phyloP scores from a whole-genome alignment of 805 yeast species.

The Komagataella kurtzmanii region DNA sequence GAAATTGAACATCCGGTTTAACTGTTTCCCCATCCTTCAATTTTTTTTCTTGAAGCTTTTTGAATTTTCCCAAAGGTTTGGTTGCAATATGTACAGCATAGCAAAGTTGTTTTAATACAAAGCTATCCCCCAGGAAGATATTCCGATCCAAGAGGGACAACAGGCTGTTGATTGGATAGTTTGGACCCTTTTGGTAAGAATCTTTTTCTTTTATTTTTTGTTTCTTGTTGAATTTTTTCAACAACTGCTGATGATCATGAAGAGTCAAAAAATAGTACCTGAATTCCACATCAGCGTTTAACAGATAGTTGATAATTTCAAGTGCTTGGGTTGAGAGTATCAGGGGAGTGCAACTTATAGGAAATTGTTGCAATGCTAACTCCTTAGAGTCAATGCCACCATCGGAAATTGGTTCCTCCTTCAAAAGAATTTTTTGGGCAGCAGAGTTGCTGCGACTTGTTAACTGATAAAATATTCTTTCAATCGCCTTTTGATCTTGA shows the following conservation, averaged over 20 bases:
- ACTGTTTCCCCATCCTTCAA: conserved; percentile 5
- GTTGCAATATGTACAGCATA: conserved; percentile 68
- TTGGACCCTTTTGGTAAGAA: conserved; percentile 23
- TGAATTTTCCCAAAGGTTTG: conserved; percentile 48
- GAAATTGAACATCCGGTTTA: conserved; percentile 24
- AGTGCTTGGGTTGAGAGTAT: conserved; percentile 66
- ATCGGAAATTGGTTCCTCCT: conserved; percentile 3
- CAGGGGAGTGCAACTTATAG: conserved; percentile 52
- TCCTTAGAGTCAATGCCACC: conserved; percentile 2
- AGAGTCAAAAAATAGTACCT: conserved; percentile 69
- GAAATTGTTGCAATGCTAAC: conserved; percentile 21
- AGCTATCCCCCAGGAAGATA: conserved; percentile 57
- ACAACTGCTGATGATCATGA: conserved; percentile 37
- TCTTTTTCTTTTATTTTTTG: conserved; percentile 23
- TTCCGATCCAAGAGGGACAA: conserved; percentile 48
- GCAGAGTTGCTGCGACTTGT: conserved; percentile 29
- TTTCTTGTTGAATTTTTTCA: conserved; percentile 15
- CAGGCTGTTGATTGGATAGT: conserved; percentile 63
- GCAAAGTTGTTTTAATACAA: conserved; percentile 65
- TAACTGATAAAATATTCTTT: conserved; percentile 44
- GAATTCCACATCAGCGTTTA: conserved; percentile 54
- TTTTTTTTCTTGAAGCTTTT: conserved; percentile 13
- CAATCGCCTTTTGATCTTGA: conserved; percentile 42
- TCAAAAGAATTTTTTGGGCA: conserved; percentile 6
- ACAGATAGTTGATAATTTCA: conserved; percentile 58